A percentile compares a stretch with the other conserved stretches of the same genome.
phyloP scores from a whole-genome alignment of 2,329 filamentous ascomycete genomes.

The Penicillium sp. region DNA sequence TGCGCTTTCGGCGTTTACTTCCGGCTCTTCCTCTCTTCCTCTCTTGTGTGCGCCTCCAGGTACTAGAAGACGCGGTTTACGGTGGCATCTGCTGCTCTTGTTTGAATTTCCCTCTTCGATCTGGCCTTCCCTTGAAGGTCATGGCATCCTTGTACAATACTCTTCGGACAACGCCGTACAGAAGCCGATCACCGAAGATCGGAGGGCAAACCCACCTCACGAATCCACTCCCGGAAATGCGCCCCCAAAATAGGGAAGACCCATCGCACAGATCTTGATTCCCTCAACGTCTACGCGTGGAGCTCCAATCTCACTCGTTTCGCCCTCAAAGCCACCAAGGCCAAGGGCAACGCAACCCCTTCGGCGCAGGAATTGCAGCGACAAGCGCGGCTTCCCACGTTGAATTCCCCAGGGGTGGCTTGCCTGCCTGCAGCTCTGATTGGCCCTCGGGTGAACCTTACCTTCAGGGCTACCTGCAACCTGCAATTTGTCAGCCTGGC shows the following conservation, averaged over 20 bases:
- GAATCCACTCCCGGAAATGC: conserved; percentile 5
- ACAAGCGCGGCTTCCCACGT: conserved; percentile 11
- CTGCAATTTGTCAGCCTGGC: conserved; percentile 12
- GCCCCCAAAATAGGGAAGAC: conserved; percentile 1
- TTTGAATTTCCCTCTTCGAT: too few relatives aligned
- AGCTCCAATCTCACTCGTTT: background rate
- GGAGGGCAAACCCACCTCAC: conserved; percentile 10
- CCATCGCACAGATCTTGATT: background rate
- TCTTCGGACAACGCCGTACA: background rate
- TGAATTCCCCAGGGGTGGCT: conserved; percentile 1
- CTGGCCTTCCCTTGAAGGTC: background rate
- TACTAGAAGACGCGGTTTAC: too few relatives aligned
- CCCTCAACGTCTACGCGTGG: background rate
- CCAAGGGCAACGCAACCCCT: background rate
- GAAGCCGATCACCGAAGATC: conserved; percentile 14
- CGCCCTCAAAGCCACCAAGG: background rate
- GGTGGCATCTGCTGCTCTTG: too few relatives aligned
- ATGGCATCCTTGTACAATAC: background rate
- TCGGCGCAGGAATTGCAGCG: conserved; percentile 7
- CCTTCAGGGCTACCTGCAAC: background rate
- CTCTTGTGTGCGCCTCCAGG: too few relatives aligned
- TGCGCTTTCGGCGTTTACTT: background rate
- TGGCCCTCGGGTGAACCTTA: too few relatives aligned
- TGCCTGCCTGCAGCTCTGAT: conserved; percentile 8
- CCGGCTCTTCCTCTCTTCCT: background rate